Evolutionary conservation across 169 alveolate species (phyloP).

Genomic region (Eimeria maxima): DNA sequence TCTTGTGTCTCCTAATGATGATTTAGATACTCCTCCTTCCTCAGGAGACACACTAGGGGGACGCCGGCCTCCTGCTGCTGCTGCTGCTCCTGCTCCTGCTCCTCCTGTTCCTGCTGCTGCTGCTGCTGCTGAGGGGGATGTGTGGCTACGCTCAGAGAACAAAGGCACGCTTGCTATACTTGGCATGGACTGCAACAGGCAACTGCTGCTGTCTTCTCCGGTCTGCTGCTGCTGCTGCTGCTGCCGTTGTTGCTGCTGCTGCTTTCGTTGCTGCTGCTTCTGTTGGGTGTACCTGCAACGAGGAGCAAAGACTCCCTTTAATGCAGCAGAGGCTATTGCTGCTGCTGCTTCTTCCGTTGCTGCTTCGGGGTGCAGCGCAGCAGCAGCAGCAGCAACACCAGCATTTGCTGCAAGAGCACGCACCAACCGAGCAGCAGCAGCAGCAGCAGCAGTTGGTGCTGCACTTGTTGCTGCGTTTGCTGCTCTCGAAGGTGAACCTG

Average conservation of each 20-base stretch:
- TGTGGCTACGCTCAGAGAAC: no score
- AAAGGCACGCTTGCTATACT: no score
- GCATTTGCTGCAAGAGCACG: conserved; percentile 42
- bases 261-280: conserved; percentile 45
- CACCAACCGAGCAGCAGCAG: conserved; percentile 42
- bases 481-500: background rate
- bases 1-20: background rate
- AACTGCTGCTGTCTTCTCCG: background rate
- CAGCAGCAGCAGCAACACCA: conserved; percentile 2
- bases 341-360: background rate
- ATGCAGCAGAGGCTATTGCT: background rate
- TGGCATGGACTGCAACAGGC: no score
- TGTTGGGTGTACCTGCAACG: conserved; percentile 32
- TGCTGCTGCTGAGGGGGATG: background rate
- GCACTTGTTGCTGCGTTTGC: background rate
- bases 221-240: conserved; percentile 6
- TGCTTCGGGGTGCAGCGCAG: background rate
- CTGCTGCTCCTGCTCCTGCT: background rate
- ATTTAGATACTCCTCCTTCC: background rate
- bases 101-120: conserved; percentile 12
- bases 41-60: background rate
- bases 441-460: conserved; percentile 31
- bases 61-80: conserved; percentile 38
- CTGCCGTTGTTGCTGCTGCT: conserved; percentile 42
- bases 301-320: conserved; percentile 26